These are phyloP conservation scores for Russula virescens DNA, from an alignment of 768 basidiomycete species.

Conservation along the genomic window DNA sequence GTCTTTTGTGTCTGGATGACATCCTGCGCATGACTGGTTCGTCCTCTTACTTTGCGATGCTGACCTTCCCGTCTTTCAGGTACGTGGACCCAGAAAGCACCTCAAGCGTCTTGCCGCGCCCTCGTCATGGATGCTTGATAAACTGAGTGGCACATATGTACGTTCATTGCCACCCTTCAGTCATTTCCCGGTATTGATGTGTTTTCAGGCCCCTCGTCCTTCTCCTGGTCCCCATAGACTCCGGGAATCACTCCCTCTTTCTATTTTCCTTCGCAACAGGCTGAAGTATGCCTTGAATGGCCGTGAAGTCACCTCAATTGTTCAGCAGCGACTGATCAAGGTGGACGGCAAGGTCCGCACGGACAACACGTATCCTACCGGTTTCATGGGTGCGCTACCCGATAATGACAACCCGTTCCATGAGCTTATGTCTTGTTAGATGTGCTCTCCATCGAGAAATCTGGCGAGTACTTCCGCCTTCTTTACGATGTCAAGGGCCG, in stretches of 20 bases:
- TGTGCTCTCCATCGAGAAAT: constrained; percentile 96
- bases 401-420: background rate
- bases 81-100: constrained; percentile 98
- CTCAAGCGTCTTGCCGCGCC: constrained; percentile 97
- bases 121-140: constrained; percentile 99
- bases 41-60: constrained; percentile 16
- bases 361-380: constrained; percentile 93
- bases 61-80: constrained; percentile 45
- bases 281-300: constrained; percentile 98
- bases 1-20: constrained; percentile 28
- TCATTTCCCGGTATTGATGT: constrained; percentile 1
- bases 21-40: constrained; percentile 14
- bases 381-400: constrained; percentile 80
- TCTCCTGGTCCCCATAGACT: constrained; percentile 99
- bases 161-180: constrained; percentile 30
- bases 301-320: constrained; percentile 92
- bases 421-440: constrained; percentile 42
- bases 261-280: constrained; percentile 96
- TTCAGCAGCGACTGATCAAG: constrained; percentile 95
- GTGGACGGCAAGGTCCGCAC: constrained; percentile 99
- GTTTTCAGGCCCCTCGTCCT: constrained; percentile 79
- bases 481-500: constrained; percentile 99
- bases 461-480: constrained; percentile 98
- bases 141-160: constrained; percentile 92
- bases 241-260: constrained; percentile 94